Base-by-base conservation (phyloP, 371 early-diverging fungal genomes). In the Mortierella sp. region DNA sequence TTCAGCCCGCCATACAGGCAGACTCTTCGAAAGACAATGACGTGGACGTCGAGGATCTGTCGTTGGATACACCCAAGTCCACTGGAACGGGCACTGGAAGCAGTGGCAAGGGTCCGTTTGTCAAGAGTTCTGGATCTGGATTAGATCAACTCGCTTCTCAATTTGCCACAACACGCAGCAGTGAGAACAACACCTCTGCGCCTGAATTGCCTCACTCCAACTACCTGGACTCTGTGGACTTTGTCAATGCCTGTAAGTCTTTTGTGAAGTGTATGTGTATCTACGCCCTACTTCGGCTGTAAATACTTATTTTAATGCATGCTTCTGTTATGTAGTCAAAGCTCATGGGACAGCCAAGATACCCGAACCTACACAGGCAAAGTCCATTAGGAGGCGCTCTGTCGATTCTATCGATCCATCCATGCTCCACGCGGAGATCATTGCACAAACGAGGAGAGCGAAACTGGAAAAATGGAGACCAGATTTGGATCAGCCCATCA, bases 401-500 rank as follows among this genome's bases (percentile, higher is more conserved):
- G 48, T 76, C n/a, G 78, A 76, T 50, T 69, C 78, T 2, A 65
- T 76, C 44, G 78, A 76, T 47, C 78, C 78, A n/a, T 76, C 78
- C 27, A 69, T 76, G 70, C 54, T 76, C 21, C 78, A 76, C 31
- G 78, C 78, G 1, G 78, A 76, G 54, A 76, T 76, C 39, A 76
- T 76, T 53, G 70, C 78, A 8, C 78, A 76, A 41, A 76, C 78
- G 5, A 60, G 78, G 47, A 51, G 61, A 24, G 78, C 78, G 4
- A 76, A 76, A 28, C 44, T 76, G 50, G 78, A 76, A 31, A 76
- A 76, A 49, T 76, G 78, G 78, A 43, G 70, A 26, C 78, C 70
- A 12, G 70, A 69, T 41, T 43, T 76, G 59, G 54, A 47, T 42
- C 41, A 56, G n/a, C 23, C 64, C 11, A 59, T 48, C 12, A n/a